A percentile compares a stretch with the other conserved stretches of the same genome.
phyloP scores from a whole-genome alignment of 169 alveolate species.

The Plasmodium gonderi region DNA sequence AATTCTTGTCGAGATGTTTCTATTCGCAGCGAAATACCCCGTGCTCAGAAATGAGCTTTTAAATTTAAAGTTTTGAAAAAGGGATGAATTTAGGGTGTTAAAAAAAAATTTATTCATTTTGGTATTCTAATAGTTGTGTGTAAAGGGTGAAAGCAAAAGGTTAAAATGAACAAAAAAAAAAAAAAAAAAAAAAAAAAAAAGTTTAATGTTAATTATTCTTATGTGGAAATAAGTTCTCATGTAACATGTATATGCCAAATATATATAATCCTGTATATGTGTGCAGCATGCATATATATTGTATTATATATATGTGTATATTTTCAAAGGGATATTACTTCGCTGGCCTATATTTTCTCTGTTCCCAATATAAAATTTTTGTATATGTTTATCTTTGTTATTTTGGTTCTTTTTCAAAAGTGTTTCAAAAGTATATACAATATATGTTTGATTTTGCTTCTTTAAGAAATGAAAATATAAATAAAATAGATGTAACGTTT shows the following conservation, averaged over 20 bases:
- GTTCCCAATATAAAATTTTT: background rate
- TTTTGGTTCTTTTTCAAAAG: background rate
- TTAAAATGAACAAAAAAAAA: background rate
- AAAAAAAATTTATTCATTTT: constrained; percentile 67
- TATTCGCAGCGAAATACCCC: constrained; percentile 43
- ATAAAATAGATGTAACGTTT: background rate
- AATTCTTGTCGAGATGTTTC: constrained; percentile 24
- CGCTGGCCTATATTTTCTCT: background rate
- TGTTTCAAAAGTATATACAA: background rate
- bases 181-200: too few species aligned
- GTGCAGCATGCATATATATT: background rate
- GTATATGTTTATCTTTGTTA: background rate
- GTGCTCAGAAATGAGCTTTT: constrained; percentile 58
- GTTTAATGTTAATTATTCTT: too few species aligned
- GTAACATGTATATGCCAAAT: background rate
- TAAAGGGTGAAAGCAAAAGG: background rate
- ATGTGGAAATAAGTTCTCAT: background rate
- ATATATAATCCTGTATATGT: background rate
- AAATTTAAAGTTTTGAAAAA: constrained; percentile 65
- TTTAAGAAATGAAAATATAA: background rate
- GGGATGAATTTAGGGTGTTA: constrained; percentile 60
- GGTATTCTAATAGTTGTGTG: background rate
- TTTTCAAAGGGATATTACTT: background rate
- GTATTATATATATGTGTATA: background rate
- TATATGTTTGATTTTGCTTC: background rate